Evolutionary conservation across 331 rosid genomes (phyloP).

Genomic region (Arachis monticola): DNA sequence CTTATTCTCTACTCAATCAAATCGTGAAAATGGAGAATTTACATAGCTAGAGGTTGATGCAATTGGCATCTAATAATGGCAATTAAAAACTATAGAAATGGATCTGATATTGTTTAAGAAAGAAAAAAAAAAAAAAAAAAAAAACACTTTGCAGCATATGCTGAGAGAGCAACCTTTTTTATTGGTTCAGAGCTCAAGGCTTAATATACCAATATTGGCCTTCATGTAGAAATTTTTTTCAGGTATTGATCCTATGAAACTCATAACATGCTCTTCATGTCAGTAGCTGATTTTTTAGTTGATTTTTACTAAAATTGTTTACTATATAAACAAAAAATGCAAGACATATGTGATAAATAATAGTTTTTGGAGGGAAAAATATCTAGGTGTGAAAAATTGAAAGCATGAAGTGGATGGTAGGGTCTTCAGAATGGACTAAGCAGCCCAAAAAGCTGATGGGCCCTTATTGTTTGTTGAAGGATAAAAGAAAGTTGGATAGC

Average conservation of each 20-base stretch:
- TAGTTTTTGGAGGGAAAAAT: conserved; percentile 23
- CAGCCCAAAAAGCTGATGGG: conserved; percentile 30
- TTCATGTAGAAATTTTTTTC: no score
- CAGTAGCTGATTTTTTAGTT: no score
- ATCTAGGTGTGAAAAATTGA: neutral
- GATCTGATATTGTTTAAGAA: neutral
- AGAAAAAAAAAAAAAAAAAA: no score
- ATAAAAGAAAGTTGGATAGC: conserved; percentile 56
- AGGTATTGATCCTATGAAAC: no score
- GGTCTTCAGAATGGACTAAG: conserved; percentile 29
- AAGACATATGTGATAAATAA: neutral
- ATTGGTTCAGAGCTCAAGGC: no score
- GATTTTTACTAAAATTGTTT: no score
- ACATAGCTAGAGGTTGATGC: neutral
- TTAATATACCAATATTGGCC: no score
- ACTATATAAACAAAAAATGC: no score
- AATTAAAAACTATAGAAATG: neutral
- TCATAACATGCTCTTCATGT: no score
- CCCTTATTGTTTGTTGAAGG: conserved; percentile 55
- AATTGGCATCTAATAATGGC: neutral
- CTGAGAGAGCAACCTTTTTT: no score
- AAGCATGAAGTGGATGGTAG: conserved; percentile 18
- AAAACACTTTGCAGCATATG: neutral
- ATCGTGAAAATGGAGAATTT: neutral
- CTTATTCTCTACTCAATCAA: neutral